phyloP scores from a whole-genome alignment of 805 yeast species.

The Saccharomycopsis vini region DNA sequence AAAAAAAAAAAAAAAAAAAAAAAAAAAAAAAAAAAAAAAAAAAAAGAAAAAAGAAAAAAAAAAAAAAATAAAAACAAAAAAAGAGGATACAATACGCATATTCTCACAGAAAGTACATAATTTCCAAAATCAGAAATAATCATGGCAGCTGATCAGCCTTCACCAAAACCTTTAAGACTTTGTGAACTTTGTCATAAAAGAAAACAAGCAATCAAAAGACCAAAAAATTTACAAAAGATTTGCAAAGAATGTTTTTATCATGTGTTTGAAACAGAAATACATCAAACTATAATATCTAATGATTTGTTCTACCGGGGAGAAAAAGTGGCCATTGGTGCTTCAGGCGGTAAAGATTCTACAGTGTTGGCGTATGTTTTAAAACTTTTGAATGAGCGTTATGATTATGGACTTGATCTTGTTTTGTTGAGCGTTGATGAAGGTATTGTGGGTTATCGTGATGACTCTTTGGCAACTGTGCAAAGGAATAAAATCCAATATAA shows the following conservation, averaged over 20 bases:
- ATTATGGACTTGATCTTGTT: slow-evolving; percentile 80
- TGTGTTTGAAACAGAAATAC: slow-evolving; percentile 93
- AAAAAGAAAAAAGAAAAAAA: too few species aligned
- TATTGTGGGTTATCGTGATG: slow-evolving; percentile 93
- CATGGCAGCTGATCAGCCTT: too few species aligned
- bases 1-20: too few species aligned
- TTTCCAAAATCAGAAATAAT: neutral
- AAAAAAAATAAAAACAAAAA: neutral
- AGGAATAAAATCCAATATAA: slow-evolving; percentile 80
- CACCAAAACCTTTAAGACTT: too few species aligned
- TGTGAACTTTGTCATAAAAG: slow-evolving; percentile 81
- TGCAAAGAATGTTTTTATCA: slow-evolving; percentile 86
- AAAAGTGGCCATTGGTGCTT: slow-evolving; percentile 91
- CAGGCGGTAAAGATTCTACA: slow-evolving; percentile 98
- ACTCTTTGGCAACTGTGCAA: slow-evolving; percentile 92
- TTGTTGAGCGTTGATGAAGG: slow-evolving; percentile 92
- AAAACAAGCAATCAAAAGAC: slow-evolving; percentile 83
- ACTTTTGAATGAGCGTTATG: slow-evolving; percentile 75
- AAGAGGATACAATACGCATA: neutral
- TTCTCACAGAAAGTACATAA: neutral
- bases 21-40: too few species aligned
- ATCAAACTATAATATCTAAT: slow-evolving; percentile 69
- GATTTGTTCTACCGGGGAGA: slow-evolving; percentile 74
- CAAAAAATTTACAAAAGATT: slow-evolving; percentile 81
- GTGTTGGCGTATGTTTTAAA: slow-evolving; percentile 85